These are phyloP conservation scores for Eucommia ulmoides DNA, from an alignment of 257 asterid species.

Conservation along the genomic window DNA sequence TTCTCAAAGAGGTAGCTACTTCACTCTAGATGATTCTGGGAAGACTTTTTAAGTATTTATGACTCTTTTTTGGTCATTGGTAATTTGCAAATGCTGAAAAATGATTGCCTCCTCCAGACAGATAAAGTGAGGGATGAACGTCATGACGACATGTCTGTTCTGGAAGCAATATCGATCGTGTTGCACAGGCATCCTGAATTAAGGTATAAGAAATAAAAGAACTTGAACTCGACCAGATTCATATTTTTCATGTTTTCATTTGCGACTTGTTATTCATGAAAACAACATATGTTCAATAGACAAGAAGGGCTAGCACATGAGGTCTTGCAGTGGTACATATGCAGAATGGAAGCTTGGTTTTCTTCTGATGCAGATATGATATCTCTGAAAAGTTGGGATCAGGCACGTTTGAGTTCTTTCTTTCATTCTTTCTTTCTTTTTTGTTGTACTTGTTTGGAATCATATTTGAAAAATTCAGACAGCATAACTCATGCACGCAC, in stretches of 20 bases:
- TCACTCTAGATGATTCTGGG: slow-evolving; percentile 1
- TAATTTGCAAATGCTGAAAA: slow-evolving; percentile 4
- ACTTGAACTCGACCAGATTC: background rate
- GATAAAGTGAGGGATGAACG: slow-evolving; percentile 82
- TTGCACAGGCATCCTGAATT: slow-evolving; percentile 70
- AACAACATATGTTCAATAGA: slow-evolving; percentile 23
- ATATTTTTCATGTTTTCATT: slow-evolving; percentile 7
- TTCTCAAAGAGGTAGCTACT: slow-evolving; percentile 71
- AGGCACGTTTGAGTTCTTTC: slow-evolving; percentile 31
- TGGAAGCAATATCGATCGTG: slow-evolving; percentile 72
- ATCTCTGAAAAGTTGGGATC: slow-evolving; percentile 96
- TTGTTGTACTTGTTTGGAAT: too few relatives aligned
- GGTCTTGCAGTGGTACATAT: slow-evolving; percentile 92
- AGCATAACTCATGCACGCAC: too few relatives aligned
- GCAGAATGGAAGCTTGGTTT: slow-evolving; percentile 99
- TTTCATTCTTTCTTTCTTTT: background rate
- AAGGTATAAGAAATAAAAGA: slow-evolving; percentile 33
- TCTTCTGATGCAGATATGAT: slow-evolving; percentile 99
- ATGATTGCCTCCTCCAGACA: slow-evolving; percentile 37
- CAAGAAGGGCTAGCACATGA: slow-evolving; percentile 74
- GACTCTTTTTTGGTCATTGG: background rate
- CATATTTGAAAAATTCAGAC: too few relatives aligned
- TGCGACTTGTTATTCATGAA: slow-evolving; percentile 12
- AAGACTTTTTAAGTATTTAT: slow-evolving; percentile 1
- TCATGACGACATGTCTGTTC: slow-evolving; percentile 67